These are phyloP conservation scores for Cordyceps militaris DNA, from an alignment of 2,329 filamentous ascomycete genomes.

Conservation along the genomic window DNA sequence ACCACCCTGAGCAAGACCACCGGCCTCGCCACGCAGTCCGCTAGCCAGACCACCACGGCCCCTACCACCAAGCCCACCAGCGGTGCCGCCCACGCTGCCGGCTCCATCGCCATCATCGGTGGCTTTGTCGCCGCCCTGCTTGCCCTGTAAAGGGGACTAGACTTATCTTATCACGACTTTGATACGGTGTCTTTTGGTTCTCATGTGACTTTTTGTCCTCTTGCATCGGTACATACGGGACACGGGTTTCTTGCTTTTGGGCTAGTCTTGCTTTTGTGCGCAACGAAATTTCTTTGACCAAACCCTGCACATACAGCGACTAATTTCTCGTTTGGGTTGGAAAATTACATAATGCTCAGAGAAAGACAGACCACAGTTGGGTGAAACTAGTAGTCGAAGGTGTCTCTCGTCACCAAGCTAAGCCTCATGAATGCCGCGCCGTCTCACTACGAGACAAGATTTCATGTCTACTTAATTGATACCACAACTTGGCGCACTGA, in stretches of 20 bases:
- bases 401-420: background rate
- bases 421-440: background rate
- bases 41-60: constrained; percentile 17
- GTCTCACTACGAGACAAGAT: constrained; percentile 11
- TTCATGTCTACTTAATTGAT: constrained; percentile 2
- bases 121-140: constrained; percentile 35
- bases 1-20: background rate
- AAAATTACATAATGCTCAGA: background rate
- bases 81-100: constrained; percentile 28
- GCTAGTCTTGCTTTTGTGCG: background rate
- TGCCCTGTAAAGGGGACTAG: constrained; percentile 34
- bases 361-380: background rate
- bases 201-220: constrained; percentile 1
- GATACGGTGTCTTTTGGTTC: background rate
- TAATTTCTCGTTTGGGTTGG: background rate
- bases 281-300: background rate
- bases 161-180: background rate
- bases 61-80: constrained; percentile 14
- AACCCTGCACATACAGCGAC: background rate
- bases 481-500: background rate
- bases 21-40: constrained; percentile 21
- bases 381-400: background rate
- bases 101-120: constrained; percentile 32
- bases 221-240: constrained; percentile 9
- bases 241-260: background rate